Base-by-base conservation (phyloP, 371 early-diverging fungal genomes). In the Homolaphlyctis polyrhiza region DNA sequence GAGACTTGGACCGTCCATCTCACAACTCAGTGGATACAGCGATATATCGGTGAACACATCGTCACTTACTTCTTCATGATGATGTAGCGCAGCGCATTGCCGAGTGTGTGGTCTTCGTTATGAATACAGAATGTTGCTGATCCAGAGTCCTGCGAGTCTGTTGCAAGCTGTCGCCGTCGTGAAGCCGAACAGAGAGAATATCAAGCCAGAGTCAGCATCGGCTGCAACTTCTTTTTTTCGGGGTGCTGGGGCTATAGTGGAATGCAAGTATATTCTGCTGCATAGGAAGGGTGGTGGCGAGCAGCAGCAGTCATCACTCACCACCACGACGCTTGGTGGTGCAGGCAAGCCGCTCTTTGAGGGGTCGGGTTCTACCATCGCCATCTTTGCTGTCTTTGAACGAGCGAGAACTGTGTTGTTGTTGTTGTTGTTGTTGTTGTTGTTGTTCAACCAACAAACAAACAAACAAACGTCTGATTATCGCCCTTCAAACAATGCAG, bases 81-180 rank as follows among this genome's bases (percentile, higher is more conserved):
- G 51, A 90, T 81, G 83, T 92, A 92, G 63, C 97, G 86, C 58
- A 97, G 83, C 0, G 96, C 79, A 78, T 97, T 97, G 62, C 96
- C 96, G 21, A 97, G 86, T 0, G 97, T 98, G 74, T 98, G 98
- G 74, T 96, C 98, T 75, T 97, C 97, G 61, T 95, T 89, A 62
- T 84, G 82, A 60, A 97, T 84, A 58, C 81, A 81, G 67, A 96
- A 94, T 0, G 97, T 97, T 69, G 89, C 86, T 39, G 88, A 86
- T 18, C 87, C 84, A 47, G 83, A 79, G 75, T 94, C 94, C 30
- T 76, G 72, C 61, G 80, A 78, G 51, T 85, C 86, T 30, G 89
- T 88, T n/a, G 86, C 65, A 28, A 85, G 71, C 86, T 75, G 64
- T 16, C 6, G 60, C 45, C n/a, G 8, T 8, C 43, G 43, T 13